Evolutionary conservation across 805 yeast genomes (phyloP), one percentile per base, ranked within the genome.

Genomic region (Yarrowia deformans): DNA sequence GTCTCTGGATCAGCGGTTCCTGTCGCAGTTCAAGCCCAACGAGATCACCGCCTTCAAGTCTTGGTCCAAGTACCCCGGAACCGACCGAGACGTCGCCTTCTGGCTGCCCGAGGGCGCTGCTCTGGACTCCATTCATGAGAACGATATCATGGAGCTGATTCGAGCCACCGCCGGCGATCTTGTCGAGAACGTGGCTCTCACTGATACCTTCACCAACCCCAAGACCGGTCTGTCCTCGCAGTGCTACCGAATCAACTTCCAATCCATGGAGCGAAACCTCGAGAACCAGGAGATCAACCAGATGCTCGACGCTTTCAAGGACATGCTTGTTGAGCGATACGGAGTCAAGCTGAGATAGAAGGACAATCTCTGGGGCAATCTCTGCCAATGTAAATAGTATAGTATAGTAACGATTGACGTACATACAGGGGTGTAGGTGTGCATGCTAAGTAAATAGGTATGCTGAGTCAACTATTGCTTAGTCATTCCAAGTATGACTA

Each of bases 141-240:
- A 95, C 77, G 99, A 95, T 77, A 83, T 95, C 37, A 94, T 92
- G 97, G 99, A 95, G 78, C 83, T 90, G 66, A 95, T 95, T 23
- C 87, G 99, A 76, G 77, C 75, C 4, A 83, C 84, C 52, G 97
- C 95, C 9, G 96, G 95, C 3, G 97, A 92, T 78, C 81, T 93
- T 70, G 96, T 93, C 0, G 98, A 94, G 78, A 90, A 88, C 73
- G 98, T 95, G 1, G 81, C 83, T 58, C 79, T 90, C 56, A 76
- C 91, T 40, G 99, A 95, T 77, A 90, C 90, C 75, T 95, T 94
- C 75, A 82, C 81, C 14, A 97, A 94, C 78, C 97, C 97, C 46
- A 91, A 91, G 75, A 88, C 93, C 0, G 88, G 88, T 1, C 85
- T 83, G 73, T 85, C 81, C 72, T 90, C 97, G 9, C 90, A 90